Percentiles rank a stretch among this genome's conserved stretches.
Conservation (phyloP, 1,139 yeast species). For the Citeromyces hawaiiensis region DNA sequence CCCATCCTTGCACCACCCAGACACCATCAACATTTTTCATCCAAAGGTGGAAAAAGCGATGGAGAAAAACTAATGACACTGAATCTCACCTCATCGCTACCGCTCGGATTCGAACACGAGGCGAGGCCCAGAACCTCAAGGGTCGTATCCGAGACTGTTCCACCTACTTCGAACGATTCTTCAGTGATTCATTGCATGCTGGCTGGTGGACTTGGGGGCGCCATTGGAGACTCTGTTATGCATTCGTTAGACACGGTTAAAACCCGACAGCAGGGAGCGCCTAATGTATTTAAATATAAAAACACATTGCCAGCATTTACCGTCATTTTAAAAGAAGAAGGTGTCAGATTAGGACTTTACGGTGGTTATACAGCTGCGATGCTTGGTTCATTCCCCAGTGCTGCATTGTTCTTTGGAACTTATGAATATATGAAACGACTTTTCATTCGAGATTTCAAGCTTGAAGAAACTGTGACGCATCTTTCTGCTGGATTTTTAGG, state of each 20-base stretch:
- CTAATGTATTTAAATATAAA: slow-evolving; percentile 50
- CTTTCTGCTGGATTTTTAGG: slow-evolving; percentile 82
- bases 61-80: neutral
- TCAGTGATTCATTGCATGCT: slow-evolving; percentile 54
- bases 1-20: too few relatives aligned
- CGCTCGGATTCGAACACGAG: slow-evolving; percentile 2
- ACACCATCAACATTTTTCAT: too few relatives aligned
- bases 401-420: slow-evolving; percentile 84
- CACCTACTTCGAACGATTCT: slow-evolving; percentile 9
- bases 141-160: neutral
- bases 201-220: slow-evolving; percentile 95
- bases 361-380: slow-evolving; percentile 91
- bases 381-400: slow-evolving; percentile 84
- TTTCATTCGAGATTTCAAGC: slow-evolving; percentile 47
- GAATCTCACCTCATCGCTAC: slow-evolving; percentile 1
- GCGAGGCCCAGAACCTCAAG: neutral
- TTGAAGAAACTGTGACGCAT: slow-evolving; percentile 73
- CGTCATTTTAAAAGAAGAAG: slow-evolving; percentile 72
- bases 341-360: slow-evolving; percentile 71
- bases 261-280: slow-evolving; percentile 92
- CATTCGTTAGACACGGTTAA: slow-evolving; percentile 94
- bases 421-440: slow-evolving; percentile 71
- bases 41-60: too few relatives aligned
- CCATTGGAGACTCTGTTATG: slow-evolving; percentile 86
- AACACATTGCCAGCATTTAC: slow-evolving; percentile 61